Evolutionary conservation across 768 basidiomycete species (phyloP), one percentile per base, ranked within the genome.

Genomic region (Boletellus emodensis): DNA sequence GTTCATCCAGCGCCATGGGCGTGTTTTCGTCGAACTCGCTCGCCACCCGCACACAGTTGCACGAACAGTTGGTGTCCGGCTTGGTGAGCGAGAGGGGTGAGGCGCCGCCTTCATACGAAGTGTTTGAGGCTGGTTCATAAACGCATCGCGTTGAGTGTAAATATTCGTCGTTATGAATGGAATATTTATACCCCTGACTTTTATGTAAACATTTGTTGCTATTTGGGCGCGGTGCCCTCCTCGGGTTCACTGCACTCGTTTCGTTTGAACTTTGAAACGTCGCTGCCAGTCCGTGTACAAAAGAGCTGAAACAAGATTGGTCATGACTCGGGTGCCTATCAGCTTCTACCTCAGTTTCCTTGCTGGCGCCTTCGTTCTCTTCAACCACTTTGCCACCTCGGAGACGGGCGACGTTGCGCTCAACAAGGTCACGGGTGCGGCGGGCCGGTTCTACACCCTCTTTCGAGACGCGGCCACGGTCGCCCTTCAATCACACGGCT

Each of bases 51-150:
- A 79, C 71, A 50, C 57, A 67, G 37, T 77, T 85, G 51, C 93
- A 87, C 59, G 93, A 92, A 63, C 76, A 85, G 22, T 76, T 96
- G 17, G 77, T 96, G 35, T 80, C 87, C 11, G 94, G 94, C 20
- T 83, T 85, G 64, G 87, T 88, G 65, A 87, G 78, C 41, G 85
- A 87, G 60, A 73, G 75, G 14, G 94, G 94, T 7, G 93, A 96
- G 65, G 78, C 79, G 8, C 94, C 94, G 0, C 94, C 94, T n/a
- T 49, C 53, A 4, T 64, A 64, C 44, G 56, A 59, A 12, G n/a
- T 20, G 6, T 18, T 38, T 34, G 46, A 26, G n/a, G 18, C 12
- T 24, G 8, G 8, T 18, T 35, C 26, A 13, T 57, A 46, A 20
- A 20, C 3, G 20, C 20, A 3, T 20, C 20, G 18, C 17, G 22